Evolutionary conservation across 768 basidiomycete species (phyloP).

Genomic region (Lactarius vividus): DNA sequence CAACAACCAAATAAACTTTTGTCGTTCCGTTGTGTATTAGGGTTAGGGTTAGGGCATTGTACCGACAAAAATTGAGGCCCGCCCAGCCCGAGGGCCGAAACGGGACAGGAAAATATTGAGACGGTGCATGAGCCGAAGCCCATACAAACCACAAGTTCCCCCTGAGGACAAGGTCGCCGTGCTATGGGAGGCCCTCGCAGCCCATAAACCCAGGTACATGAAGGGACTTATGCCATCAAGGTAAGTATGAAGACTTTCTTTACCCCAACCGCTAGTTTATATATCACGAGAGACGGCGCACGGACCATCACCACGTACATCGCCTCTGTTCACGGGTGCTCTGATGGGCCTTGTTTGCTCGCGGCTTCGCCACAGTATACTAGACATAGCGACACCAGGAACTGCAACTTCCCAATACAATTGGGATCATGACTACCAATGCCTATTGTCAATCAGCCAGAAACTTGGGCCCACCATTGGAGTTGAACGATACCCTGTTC

Average conservation of each 20-base stretch:
- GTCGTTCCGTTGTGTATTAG: not conserved
- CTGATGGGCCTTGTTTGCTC: not conserved
- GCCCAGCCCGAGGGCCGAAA: constrained; percentile 46
- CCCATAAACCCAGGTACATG: constrained; percentile 31
- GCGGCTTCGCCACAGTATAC: not conserved
- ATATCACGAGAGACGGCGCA: not conserved
- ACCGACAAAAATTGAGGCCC: constrained; percentile 26
- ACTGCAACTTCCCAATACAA: no score
- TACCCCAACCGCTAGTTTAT: not conserved
- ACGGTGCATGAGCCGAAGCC: constrained; percentile 74
- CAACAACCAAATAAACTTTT: not conserved
- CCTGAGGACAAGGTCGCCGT: constrained; percentile 33
- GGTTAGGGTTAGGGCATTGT: constrained; percentile 16
- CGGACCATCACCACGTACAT: not conserved
- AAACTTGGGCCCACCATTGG: no score
- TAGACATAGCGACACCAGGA: not conserved
- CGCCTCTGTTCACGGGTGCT: not conserved
- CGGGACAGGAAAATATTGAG: constrained; percentile 77
- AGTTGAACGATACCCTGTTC: no score
- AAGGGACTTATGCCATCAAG: constrained; percentile 33
- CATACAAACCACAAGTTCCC: constrained; percentile 37
- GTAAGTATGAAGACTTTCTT: constrained; percentile 30
- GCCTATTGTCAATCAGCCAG: not conserved
- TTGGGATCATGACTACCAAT: no score
- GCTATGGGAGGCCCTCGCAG: constrained; percentile 31